These are phyloP conservation scores for Solanum chaucha DNA, from an alignment of 257 asterid genomes.

Conservation along the genomic window DNA sequence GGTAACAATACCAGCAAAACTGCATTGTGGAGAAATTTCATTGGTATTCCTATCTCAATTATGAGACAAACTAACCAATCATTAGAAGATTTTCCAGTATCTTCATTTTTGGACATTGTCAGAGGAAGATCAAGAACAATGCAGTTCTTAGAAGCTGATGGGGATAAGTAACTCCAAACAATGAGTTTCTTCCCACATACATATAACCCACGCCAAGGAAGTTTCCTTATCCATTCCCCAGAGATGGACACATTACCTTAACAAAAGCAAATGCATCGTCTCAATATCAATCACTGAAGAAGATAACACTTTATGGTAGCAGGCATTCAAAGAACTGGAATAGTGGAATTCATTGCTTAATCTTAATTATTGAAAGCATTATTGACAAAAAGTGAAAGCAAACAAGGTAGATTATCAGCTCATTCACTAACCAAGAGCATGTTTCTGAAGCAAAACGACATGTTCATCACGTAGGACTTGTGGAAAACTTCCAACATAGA, in stretches of 20 bases:
- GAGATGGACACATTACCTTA: constrained; percentile 54
- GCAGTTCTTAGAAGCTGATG: constrained; percentile 52
- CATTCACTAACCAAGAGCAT: constrained; percentile 48
- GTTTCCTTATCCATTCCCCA: constrained; percentile 82
- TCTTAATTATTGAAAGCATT: no score
- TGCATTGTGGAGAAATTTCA: constrained; percentile 23
- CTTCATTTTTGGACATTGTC: constrained; percentile 17
- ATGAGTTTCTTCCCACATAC: constrained; percentile 35
- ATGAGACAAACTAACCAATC: constrained; percentile 61
- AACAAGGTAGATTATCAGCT: not conserved
- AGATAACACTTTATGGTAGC: no score
- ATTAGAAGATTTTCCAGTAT: constrained; percentile 28
- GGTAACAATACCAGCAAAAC: constrained; percentile 59
- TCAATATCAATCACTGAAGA: not conserved
- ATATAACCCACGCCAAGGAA: constrained; percentile 63
- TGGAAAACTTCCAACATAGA: no score
- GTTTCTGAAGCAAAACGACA: constrained; percentile 21
- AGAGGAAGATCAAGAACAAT: constrained; percentile 54
- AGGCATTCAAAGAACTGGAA: no score
- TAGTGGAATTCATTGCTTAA: no score
- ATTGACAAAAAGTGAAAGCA: not conserved
- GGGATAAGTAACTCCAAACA: constrained; percentile 61
- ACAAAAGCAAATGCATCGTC: constrained; percentile 5
- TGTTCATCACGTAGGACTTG: no score
- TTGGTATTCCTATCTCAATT: constrained; percentile 42